Conservation (phyloP, 2,329 filamentous ascomycete genomes). For the Fusarium neocosmosporiellum region DNA sequence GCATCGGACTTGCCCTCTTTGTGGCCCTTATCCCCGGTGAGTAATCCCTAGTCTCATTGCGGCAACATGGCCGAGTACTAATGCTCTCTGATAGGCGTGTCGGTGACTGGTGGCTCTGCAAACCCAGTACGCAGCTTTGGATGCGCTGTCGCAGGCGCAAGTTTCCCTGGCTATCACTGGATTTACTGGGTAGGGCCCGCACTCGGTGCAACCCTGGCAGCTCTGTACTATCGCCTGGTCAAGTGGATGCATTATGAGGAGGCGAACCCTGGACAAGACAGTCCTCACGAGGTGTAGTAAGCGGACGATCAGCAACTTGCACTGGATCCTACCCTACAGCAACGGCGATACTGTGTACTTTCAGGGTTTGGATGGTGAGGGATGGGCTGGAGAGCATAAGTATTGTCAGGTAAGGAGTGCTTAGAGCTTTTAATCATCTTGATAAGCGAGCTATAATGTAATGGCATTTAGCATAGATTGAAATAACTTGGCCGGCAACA, state of each 20-base stretch:
- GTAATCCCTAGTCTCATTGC: neutral
- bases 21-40: constrained; percentile 55
- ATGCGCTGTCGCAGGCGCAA: constrained; percentile 52
- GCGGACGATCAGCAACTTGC: neutral
- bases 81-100: constrained; percentile 19
- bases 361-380: neutral
- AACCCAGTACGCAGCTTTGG: constrained; percentile 62
- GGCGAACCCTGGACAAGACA: constrained; percentile 55
- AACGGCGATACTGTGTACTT: neutral
- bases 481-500: neutral
- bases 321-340: neutral
- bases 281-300: constrained; percentile 14
- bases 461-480: neutral
- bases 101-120: constrained; percentile 54
- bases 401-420: neutral
- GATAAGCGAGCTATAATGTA: neutral
- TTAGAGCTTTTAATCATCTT: neutral
- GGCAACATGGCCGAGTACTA: neutral
- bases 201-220: constrained; percentile 58
- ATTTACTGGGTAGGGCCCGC: constrained; percentile 64
- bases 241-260: constrained; percentile 60
- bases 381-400: neutral
- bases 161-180: constrained; percentile 58
- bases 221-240: constrained; percentile 58
- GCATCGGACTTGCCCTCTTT: constrained; percentile 76